Evolutionary conservation across 2,329 filamentous ascomycete species (phyloP), one percentile per base, ranked within the genome.

Genomic region (Emmonsiellopsis sp.): DNA sequence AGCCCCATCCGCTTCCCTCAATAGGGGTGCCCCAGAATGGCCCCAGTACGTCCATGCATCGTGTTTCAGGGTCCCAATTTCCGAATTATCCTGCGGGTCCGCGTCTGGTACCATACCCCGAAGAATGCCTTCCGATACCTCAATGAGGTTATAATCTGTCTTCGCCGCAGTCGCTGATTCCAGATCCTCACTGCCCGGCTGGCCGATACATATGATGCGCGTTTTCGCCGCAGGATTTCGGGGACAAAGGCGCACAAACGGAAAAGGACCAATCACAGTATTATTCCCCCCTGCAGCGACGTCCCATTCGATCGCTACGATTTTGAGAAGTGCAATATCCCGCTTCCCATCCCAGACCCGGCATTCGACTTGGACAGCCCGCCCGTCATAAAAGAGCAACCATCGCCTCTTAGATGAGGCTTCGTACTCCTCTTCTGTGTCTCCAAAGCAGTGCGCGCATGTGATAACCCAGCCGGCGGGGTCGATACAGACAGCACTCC

Each of bases 31-130:
- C 2, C 77, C 77, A 20, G 73, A 78, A 60, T 80, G 77, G 1
- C 78, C 78, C 79, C 78, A 80, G 61, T 80, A 81, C 1, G 77
- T 80, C 78, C 78, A 81, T 54, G 75, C 77, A 59, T 76, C 73
- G 60, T 81, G 78, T 69, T 71, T 76, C 58, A 80, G 57, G 0
- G 71, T 71, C 1, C 77, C 78, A 51, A 81, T 80, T 26, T 77
- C 74, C 1, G 68, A 70, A 57, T 79, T 79, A 55, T 80, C 74
- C 51, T 79, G 73, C 2, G 67, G 62, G 59, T 80, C 72, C 70
- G 70, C 3, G 57, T 69, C 8, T 58, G 66, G 49, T 69, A 65
- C 20, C 41, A 54, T 54, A 0, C 76, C 77, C 8, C 67, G 63
- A 50, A 72, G 78, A 2, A 51, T 58, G 0, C 76, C 77, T 43